Conservation (phyloP, 2,329 filamentous ascomycete genomes). For the Ophiocordyceps polyrhachis-furcata region DNA sequence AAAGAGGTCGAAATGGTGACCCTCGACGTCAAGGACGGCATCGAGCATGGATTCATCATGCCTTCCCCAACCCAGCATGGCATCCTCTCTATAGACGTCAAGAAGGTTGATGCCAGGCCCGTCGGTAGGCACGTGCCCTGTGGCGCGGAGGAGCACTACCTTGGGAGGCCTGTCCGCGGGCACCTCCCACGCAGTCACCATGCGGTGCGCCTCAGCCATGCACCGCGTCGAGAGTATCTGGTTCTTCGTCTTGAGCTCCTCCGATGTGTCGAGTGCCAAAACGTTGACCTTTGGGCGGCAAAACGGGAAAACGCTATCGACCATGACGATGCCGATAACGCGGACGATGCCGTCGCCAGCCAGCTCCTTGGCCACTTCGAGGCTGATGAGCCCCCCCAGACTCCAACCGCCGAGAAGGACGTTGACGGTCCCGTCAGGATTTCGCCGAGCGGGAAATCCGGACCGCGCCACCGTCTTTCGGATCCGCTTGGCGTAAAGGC, state of each 20-base stretch:
- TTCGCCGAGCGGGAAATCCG: conserved; percentile 11
- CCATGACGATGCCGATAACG: conserved; percentile 30
- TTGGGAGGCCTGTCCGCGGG: conserved; percentile 21
- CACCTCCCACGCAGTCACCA: conserved; percentile 21
- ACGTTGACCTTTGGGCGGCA: conserved; percentile 2
- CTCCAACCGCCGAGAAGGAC: conserved; percentile 38
- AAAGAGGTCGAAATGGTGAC: conserved; percentile 33
- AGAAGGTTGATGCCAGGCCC: conserved; percentile 14
- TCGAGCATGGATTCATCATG: conserved; percentile 26
- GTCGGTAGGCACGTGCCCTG: conserved; percentile 17
- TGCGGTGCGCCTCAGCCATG: conserved; percentile 22
- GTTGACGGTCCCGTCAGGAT: conserved; percentile 11
- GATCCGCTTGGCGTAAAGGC: conserved; percentile 28
- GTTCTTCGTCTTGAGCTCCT: conserved; percentile 16
- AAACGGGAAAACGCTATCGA: conserved; percentile 28
- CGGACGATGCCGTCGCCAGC: conserved; percentile 15
- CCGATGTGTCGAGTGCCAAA: conserved; percentile 6
- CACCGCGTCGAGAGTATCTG: conserved; percentile 17
- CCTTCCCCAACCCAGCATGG: conserved; percentile 27
- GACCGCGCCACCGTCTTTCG: conserved; percentile 14
- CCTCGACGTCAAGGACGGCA: conserved; percentile 27
- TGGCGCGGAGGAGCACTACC: conserved; percentile 26
- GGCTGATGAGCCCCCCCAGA: conserved; percentile 30
- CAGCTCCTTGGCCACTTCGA: conserved; percentile 29
- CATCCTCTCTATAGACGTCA: conserved; percentile 24